Percentiles rank a stretch among this genome's conserved stretches.
Evolutionary conservation across 441 rosid genomes (phyloP).

Genomic region (Manihot esculenta): DNA sequence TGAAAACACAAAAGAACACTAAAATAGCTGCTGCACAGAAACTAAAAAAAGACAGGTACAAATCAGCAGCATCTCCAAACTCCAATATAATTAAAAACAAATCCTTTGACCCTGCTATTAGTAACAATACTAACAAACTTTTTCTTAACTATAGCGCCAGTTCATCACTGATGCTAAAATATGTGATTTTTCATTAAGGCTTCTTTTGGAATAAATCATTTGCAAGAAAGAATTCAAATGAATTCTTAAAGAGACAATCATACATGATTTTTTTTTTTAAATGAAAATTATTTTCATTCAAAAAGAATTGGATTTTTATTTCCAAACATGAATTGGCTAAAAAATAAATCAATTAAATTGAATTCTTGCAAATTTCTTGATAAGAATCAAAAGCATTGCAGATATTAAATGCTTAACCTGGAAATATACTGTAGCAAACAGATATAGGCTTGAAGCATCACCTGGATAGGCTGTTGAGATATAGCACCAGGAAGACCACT

Average conservation of each 20-base stretch:
- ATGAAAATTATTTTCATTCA: too few relatives aligned
- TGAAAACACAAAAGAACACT: neutral
- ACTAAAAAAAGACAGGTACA: neutral
- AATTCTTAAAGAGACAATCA: too few relatives aligned
- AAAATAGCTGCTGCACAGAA: neutral
- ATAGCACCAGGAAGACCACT: constrained; percentile 39
- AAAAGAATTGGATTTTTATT: too few relatives aligned
- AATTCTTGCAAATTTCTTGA: too few relatives aligned
- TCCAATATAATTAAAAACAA: neutral
- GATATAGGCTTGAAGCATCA: constrained; percentile 30
- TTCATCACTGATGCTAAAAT: neutral
- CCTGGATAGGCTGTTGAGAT: constrained; percentile 63
- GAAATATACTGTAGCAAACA: constrained; percentile 4
- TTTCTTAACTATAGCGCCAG: neutral
- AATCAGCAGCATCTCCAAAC: neutral
- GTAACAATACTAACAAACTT: neutral
- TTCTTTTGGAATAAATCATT: too few relatives aligned
- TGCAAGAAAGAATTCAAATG: too few relatives aligned
- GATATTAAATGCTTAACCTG: neutral
- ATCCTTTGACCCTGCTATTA: too few relatives aligned
- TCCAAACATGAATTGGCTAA: too few relatives aligned
- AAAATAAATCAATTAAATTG: too few relatives aligned
- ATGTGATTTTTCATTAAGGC: too few relatives aligned
- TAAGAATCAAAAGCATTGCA: constrained; percentile 15
- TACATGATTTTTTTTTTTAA: too few relatives aligned